These are phyloP conservation scores for Bryoglossum gracile DNA, from an alignment of 495 filamentous ascomycete species.

Conservation along the genomic window DNA sequence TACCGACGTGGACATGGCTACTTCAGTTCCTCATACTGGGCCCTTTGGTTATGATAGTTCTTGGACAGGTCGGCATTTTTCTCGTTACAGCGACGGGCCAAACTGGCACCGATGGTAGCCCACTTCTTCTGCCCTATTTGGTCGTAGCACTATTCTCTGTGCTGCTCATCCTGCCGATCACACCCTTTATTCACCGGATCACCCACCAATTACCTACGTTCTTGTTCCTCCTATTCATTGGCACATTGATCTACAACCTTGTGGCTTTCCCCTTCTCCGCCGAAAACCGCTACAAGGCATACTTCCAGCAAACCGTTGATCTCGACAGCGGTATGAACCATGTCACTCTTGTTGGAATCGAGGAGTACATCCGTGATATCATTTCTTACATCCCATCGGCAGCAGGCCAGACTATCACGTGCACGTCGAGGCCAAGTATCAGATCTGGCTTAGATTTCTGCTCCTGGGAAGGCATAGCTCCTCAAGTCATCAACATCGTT, in stretches of 20 bases:
- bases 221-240: slow-evolving; percentile 63
- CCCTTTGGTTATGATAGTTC: slow-evolving; percentile 66
- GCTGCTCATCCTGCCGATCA: slow-evolving; percentile 67
- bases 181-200: slow-evolving; percentile 81
- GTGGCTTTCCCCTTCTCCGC: slow-evolving; percentile 81
- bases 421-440: slow-evolving; percentile 27
- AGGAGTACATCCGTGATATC: slow-evolving; percentile 60
- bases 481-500: slow-evolving; percentile 44
- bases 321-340: slow-evolving; percentile 62
- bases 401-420: slow-evolving; percentile 50
- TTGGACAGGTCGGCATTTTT: slow-evolving; percentile 69
- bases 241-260: slow-evolving; percentile 81
- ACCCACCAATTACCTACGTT: slow-evolving; percentile 76
- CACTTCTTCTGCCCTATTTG: slow-evolving; percentile 61
- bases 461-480: slow-evolving; percentile 60
- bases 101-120: slow-evolving; percentile 72
- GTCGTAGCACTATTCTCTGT: slow-evolving; percentile 57
- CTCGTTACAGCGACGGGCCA: slow-evolving; percentile 64
- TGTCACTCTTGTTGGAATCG: slow-evolving; percentile 64
- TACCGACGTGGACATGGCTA: slow-evolving; percentile 82
- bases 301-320: slow-evolving; percentile 76
- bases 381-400: slow-evolving; percentile 65
- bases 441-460: slow-evolving; percentile 50
- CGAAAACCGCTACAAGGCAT: slow-evolving; percentile 72
- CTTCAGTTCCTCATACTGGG: slow-evolving; percentile 75